These are phyloP conservation scores for Brassica cretica DNA, from an alignment of 345 rosid species.

Conservation along the genomic window DNA sequence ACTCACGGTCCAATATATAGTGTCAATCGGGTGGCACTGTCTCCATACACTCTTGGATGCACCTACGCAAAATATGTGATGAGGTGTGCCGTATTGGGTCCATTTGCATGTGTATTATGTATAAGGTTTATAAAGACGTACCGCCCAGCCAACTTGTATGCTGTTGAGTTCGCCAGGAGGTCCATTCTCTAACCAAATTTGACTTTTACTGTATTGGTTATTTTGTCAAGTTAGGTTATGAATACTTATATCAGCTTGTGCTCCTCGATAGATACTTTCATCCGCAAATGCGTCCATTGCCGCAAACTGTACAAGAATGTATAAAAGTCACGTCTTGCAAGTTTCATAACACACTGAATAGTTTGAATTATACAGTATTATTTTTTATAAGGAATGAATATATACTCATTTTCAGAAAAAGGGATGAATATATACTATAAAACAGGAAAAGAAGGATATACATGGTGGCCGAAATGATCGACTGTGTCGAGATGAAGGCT, in stretches of 20 bases:
- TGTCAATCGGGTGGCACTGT: constrained; percentile 30
- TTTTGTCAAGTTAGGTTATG: neutral
- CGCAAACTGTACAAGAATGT: constrained; percentile 19
- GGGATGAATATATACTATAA: neutral
- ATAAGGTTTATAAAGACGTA: neutral
- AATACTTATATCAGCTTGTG: constrained; percentile 17
- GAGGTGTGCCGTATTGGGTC: neutral
- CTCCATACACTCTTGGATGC: constrained; percentile 26
- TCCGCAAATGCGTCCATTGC: neutral
- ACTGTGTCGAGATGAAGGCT: neutral
- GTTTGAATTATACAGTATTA: neutral
- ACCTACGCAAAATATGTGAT: constrained; percentile 3
- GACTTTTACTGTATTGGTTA: constrained; percentile 5
- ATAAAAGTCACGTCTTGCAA: neutral
- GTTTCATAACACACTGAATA: neutral
- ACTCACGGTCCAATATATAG: constrained; percentile 35
- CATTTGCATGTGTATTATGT: neutral
- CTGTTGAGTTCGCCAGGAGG: constrained; percentile 12
- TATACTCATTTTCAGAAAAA: neutral
- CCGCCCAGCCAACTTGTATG: constrained; percentile 31
- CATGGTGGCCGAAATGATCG: neutral
- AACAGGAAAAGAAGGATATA: neutral
- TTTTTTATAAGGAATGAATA: neutral
- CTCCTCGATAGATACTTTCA: constrained; percentile 20
- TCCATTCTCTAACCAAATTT: constrained; percentile 33